These are phyloP conservation scores for Bipolaris oryzae DNA, from an alignment of 2,329 filamentous ascomycete species.

Conservation along the genomic window DNA sequence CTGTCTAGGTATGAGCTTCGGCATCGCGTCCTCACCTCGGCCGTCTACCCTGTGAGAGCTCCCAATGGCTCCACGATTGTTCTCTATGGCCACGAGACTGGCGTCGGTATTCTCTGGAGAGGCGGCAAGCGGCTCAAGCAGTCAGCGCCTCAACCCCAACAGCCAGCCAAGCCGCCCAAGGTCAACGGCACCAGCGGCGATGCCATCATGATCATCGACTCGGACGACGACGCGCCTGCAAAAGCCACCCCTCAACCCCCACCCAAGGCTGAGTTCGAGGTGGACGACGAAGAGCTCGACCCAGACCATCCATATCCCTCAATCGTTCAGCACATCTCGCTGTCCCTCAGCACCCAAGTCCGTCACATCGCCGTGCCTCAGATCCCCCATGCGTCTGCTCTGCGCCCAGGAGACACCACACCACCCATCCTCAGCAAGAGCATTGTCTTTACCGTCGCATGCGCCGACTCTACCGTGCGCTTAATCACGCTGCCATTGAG, in stretches of 20 bases:
- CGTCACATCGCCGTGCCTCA: conserved; percentile 59
- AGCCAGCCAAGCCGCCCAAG: conserved; percentile 43
- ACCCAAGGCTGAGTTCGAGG: conserved; percentile 54
- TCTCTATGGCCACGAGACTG: conserved; percentile 64
- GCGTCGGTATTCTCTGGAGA: conserved; percentile 65
- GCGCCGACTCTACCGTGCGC: conserved; percentile 62
- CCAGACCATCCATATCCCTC: conserved; percentile 60
- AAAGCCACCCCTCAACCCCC: conserved; percentile 24
- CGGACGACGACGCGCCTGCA: conserved; percentile 59
- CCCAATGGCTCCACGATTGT: conserved; percentile 68
- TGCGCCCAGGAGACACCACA: conserved; percentile 45
- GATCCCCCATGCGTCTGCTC: conserved; percentile 39
- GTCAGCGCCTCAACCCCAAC: conserved; percentile 30
- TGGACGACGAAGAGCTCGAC: conserved; percentile 64
- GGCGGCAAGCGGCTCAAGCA: conserved; percentile 59
- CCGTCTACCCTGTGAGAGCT: conserved; percentile 63
- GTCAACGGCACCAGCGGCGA: conserved; percentile 53
- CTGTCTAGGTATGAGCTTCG: conserved; percentile 63
- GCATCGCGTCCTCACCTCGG: conserved; percentile 62
- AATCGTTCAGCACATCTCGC: conserved; percentile 61
- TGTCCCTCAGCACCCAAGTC: conserved; percentile 60
- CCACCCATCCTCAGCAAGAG: conserved; percentile 57
- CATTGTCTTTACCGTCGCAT: conserved; percentile 61
- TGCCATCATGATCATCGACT: conserved; percentile 62
- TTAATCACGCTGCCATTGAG: conserved; percentile 61